phyloP scores from a whole-genome alignment of 2,329 filamentous ascomycete genomes.

The Aspergillus pseudonomiae region DNA sequence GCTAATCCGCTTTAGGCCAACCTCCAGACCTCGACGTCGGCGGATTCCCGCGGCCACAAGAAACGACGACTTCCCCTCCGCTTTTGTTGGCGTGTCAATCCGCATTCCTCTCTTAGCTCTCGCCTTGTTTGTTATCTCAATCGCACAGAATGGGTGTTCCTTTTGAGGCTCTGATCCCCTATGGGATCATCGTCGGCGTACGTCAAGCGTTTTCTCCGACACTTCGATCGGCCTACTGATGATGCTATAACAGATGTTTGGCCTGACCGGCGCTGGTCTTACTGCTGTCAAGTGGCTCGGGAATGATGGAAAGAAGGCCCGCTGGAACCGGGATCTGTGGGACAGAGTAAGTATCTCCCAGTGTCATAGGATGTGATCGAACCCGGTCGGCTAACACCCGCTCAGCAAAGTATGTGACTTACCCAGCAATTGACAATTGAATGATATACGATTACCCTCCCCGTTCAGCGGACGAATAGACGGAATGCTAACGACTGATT shows the following conservation, averaged over 20 bases:
- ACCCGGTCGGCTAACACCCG: constrained; percentile 43
- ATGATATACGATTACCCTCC: constrained; percentile 9
- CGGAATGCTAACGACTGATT: constrained; percentile 22
- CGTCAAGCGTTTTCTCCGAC: constrained; percentile 29
- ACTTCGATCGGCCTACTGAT: constrained; percentile 10
- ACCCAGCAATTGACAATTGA: constrained; percentile 9
- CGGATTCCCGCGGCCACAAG: constrained; percentile 21
- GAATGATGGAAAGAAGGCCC: constrained; percentile 64
- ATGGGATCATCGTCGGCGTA: constrained; percentile 65
- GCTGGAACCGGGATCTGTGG: constrained; percentile 65
- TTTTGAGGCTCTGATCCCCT: constrained; percentile 67
- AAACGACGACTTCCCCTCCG: constrained; percentile 9
- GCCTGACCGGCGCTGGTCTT: constrained; percentile 61
- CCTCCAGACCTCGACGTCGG: constrained; percentile 32
- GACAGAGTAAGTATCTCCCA: constrained; percentile 58
- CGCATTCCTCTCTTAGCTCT: constrained; percentile 16
- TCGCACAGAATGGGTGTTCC: constrained; percentile 61
- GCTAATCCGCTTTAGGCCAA: constrained; percentile 36
- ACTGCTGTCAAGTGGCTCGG: constrained; percentile 61
- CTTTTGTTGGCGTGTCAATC: not conserved
- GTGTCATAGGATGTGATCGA: constrained; percentile 17
- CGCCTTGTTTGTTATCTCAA: constrained; percentile 19
- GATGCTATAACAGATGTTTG: constrained; percentile 58
- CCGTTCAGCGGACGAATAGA: constrained; percentile 2
- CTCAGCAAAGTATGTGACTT: constrained; percentile 57